Evolutionary conservation across 164 flowering plant genomes (phyloP).

Genomic region (Chimonanthus praecox): DNA sequence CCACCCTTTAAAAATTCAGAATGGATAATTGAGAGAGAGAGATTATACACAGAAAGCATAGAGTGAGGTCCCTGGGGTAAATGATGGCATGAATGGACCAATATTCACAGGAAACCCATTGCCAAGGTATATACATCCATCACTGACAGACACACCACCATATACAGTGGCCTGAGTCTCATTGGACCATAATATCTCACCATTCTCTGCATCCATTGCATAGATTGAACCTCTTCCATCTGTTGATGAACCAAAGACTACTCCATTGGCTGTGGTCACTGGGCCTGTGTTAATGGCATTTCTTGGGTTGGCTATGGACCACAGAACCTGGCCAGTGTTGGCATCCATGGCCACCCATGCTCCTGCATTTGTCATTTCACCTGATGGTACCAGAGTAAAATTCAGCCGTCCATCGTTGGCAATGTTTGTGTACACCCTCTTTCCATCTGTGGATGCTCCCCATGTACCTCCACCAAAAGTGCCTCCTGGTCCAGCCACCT

Average conservation of each 20-base stretch:
- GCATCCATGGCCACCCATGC: slow-evolving; percentile 58
- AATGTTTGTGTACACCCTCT: slow-evolving; percentile 39
- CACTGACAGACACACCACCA: slow-evolving; percentile 42
- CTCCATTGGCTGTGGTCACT: slow-evolving; percentile 39
- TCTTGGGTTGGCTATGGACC: slow-evolving; percentile 46
- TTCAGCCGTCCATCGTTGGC: slow-evolving; percentile 18
- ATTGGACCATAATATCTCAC: slow-evolving; percentile 34
- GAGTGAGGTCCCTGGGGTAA: slow-evolving; percentile 36
- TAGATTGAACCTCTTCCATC: slow-evolving; percentile 35
- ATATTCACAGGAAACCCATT: slow-evolving; percentile 30
- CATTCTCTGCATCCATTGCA: slow-evolving; percentile 37
- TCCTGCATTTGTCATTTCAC: slow-evolving; percentile 32
- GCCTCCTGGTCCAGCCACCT: slow-evolving; percentile 51
- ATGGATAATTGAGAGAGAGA: no score
- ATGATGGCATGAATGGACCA: slow-evolving; percentile 23
- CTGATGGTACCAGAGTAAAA: slow-evolving; percentile 38
- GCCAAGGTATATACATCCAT: slow-evolving; percentile 42
- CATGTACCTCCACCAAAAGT: slow-evolving; percentile 42
- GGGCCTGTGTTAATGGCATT: slow-evolving; percentile 33
- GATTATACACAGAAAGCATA: slow-evolving; percentile 28
- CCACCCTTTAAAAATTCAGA: no score
- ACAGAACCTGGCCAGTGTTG: slow-evolving; percentile 27
- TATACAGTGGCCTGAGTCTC: slow-evolving; percentile 44
- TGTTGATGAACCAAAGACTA: slow-evolving; percentile 41
- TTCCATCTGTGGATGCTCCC: slow-evolving; percentile 49